phyloP scores from a whole-genome alignment of 768 basidiomycete species.

The Lentinula boryana region DNA sequence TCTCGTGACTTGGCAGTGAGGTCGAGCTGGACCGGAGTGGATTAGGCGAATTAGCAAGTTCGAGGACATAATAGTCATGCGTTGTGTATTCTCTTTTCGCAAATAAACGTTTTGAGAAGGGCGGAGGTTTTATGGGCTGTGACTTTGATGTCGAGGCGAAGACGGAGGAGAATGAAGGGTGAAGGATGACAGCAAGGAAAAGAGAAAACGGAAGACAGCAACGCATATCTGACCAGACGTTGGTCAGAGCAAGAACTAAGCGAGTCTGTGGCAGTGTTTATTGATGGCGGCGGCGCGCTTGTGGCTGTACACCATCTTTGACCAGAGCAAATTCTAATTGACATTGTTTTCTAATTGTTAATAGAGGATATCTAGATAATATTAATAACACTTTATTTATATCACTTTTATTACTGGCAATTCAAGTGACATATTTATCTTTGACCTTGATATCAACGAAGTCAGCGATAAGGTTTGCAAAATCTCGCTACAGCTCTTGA shows the following conservation, averaged over 20 bases:
- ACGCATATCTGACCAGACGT: slow-evolving; percentile 2
- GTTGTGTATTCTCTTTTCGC: slow-evolving; percentile 49
- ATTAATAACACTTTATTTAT: too few species aligned
- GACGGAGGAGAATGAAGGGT: slow-evolving; percentile 14
- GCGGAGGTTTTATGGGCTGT: background rate
- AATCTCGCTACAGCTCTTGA: too few species aligned
- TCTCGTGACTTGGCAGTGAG: slow-evolving; percentile 14
- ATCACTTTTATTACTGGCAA: too few species aligned
- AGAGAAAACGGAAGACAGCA: slow-evolving; percentile 14
- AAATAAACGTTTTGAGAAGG: background rate
- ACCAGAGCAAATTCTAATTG: too few species aligned
- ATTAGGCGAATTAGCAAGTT: slow-evolving; percentile 32
- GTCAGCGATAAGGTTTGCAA: too few species aligned
- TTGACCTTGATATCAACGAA: too few species aligned
- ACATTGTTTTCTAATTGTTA: too few species aligned
- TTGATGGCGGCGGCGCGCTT: background rate
- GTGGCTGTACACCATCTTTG: too few species aligned
- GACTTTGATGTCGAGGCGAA: slow-evolving; percentile 19
- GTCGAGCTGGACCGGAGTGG: background rate
- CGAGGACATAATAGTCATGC: slow-evolving; percentile 81
- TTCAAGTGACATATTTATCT: too few species aligned
- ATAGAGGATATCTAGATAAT: too few species aligned
- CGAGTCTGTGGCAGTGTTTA: background rate
- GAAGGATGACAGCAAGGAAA: slow-evolving; percentile 25
- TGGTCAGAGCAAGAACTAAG: background rate